Evolutionary conservation across 768 basidiomycete species (phyloP).

Genomic region (Sutorius australiensis): DNA sequence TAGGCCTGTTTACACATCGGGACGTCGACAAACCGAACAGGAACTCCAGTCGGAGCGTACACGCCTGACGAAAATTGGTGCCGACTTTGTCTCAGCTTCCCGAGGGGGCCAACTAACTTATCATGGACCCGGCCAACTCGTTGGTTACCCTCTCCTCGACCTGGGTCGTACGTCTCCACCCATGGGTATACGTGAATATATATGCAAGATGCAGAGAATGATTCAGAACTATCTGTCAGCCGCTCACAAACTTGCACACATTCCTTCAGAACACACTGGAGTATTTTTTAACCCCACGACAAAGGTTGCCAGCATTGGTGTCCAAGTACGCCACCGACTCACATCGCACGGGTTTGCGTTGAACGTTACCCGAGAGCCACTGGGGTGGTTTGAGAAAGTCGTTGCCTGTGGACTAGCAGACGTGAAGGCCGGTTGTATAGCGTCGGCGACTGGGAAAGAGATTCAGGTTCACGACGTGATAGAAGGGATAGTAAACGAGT

Average conservation of each 20-base stretch:
- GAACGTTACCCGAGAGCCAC: constrained; percentile 81
- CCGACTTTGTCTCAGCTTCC: constrained; percentile 78
- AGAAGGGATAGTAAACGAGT: constrained; percentile 43
- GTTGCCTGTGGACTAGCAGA: constrained; percentile 89
- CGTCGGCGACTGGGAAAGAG: constrained; percentile 37
- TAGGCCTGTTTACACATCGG: constrained; percentile 90
- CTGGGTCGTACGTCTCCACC: constrained; percentile 74
- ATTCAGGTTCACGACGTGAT: constrained; percentile 50
- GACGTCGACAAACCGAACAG: constrained; percentile 74
- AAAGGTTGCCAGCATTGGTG: constrained; percentile 94
- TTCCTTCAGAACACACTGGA: constrained; percentile 80
- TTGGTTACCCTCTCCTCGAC: constrained; percentile 93
- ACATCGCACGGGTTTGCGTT: constrained; percentile 94
- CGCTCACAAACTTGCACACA: constrained; percentile 52
- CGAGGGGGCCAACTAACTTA: constrained; percentile 95
- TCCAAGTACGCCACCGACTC: constrained; percentile 91
- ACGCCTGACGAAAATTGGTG: constrained; percentile 73
- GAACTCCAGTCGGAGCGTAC: constrained; percentile 55
- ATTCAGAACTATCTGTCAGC: constrained; percentile 61
- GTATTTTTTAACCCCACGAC: constrained; percentile 77
- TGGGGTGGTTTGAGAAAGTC: constrained; percentile 81
- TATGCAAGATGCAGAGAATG: constrained; percentile 74
- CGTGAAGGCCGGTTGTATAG: constrained; percentile 73
- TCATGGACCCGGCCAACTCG: constrained; percentile 96
- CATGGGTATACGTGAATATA: constrained; percentile 73